Conservation (phyloP, 108 stramenopile genomes). For the Epithemia pelagica region DNA sequence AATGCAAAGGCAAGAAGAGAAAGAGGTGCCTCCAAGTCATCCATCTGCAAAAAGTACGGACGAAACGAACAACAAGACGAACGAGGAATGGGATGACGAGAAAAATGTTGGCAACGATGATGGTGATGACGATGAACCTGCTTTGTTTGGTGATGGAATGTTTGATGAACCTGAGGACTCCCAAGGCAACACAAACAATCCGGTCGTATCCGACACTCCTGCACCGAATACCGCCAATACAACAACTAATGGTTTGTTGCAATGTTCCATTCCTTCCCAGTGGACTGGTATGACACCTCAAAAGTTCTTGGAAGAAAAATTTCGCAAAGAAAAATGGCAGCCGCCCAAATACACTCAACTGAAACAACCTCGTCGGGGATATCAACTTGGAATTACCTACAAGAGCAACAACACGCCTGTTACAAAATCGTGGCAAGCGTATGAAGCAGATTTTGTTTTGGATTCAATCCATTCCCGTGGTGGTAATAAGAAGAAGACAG, state of each 20-base stretch:
- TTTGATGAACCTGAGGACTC: neutral
- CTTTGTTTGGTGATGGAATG: neutral
- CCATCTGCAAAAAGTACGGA: neutral
- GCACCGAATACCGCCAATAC: neutral
- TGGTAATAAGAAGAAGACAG: neutral
- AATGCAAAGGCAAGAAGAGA: conserved; percentile 13
- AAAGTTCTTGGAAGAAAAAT: conserved; percentile 46
- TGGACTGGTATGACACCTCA: conserved; percentile 74
- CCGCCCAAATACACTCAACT: conserved; percentile 38
- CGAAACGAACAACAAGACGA: neutral
- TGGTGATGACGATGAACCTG: conserved; percentile 14
- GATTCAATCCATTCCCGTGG: neutral
- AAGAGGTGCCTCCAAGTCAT: conserved; percentile 5
- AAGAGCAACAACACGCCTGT: too few relatives aligned
- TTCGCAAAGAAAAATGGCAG: conserved; percentile 43
- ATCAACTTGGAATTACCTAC: neutral
- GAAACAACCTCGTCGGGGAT: conserved; percentile 4
- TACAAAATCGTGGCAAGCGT: neutral
- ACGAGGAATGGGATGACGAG: neutral
- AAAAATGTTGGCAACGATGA: conserved; percentile 15
- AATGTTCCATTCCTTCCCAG: conserved; percentile 33
- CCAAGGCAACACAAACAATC: neutral
- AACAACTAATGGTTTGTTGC: neutral
- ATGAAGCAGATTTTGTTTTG: neutral
- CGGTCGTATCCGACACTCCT: too few relatives aligned